Conservation (phyloP, 106 monocot species). For the Allium sativum region DNA sequence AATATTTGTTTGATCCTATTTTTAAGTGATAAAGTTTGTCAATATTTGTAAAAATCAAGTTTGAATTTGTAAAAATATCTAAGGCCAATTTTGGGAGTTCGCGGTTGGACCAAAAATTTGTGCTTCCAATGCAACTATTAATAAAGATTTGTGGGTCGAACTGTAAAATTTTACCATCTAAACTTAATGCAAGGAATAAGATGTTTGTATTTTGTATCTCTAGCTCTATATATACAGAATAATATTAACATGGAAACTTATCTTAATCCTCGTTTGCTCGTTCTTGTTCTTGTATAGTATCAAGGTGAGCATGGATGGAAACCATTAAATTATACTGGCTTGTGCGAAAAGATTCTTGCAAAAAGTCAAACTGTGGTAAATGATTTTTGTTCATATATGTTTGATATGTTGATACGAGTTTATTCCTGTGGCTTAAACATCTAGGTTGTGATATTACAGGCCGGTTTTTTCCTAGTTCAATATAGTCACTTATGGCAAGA, state of each 20-base stretch:
- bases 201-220: not conserved
- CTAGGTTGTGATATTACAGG: constrained; percentile 32
- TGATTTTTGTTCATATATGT: constrained; percentile 6
- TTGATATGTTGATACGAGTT: not conserved
- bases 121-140: too few species aligned
- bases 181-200: not conserved
- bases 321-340: constrained; percentile 70
- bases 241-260: not conserved
- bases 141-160: too few species aligned
- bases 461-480: constrained; percentile 90
- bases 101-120: too few species aligned
- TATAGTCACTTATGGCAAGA: constrained; percentile 65
- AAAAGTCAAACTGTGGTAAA: constrained; percentile 99
- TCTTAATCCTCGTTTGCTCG: not conserved
- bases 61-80: too few species aligned
- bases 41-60: too few species aligned
- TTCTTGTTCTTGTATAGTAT: constrained; percentile 41
- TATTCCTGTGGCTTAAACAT: not conserved
- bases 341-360: constrained; percentile 91
- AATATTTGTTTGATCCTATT: too few species aligned
- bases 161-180: not conserved
- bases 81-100: too few species aligned
- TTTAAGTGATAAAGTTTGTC: too few species aligned
- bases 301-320: constrained; percentile 98
- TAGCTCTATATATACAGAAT: too few species aligned